These are phyloP conservation scores for Chalaropsis ovoidea DNA, from an alignment of 2,329 filamentous ascomycete species.

Conservation along the genomic window DNA sequence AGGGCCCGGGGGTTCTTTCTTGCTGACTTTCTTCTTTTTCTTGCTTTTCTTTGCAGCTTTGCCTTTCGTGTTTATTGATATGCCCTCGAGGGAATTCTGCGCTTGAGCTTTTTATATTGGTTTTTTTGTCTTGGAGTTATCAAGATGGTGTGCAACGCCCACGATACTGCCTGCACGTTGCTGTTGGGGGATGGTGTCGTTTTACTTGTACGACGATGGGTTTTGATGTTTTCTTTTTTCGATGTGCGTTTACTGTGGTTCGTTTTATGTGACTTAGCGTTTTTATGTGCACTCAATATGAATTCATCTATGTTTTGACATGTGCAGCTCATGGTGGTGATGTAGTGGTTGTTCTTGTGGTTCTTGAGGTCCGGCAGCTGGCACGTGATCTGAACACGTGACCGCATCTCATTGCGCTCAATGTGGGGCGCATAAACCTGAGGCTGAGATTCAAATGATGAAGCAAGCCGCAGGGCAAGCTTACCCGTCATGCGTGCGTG, in stretches of 20 bases:
- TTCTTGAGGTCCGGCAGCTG: not conserved
- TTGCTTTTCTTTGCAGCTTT: conserved; percentile 23
- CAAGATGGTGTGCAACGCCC: not conserved
- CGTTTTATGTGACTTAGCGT: not conserved
- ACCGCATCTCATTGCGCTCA: no score
- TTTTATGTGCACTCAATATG: not conserved
- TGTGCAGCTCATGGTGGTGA: not conserved
- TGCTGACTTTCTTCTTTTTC: conserved; percentile 11
- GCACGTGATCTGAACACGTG: no score
- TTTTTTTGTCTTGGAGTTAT: not conserved
- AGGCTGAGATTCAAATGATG: not conserved
- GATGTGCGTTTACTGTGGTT: not conserved
- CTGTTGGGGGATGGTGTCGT: not conserved
- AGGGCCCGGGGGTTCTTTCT: not conserved
- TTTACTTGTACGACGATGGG: not conserved
- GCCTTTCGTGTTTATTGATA: conserved; percentile 5
- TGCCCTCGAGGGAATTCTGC: not conserved
- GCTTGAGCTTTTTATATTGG: not conserved
- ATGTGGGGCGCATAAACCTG: not conserved
- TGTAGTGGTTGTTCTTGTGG: not conserved
- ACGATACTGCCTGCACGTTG: not conserved
- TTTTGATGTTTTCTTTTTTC: not conserved
- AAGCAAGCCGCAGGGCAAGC: not conserved
- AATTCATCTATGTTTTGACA: not conserved
- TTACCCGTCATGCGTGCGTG: not conserved